phyloP scores from a whole-genome alignment of 1,139 yeast genomes.

The Magnusiomyces tetraspermus region DNA sequence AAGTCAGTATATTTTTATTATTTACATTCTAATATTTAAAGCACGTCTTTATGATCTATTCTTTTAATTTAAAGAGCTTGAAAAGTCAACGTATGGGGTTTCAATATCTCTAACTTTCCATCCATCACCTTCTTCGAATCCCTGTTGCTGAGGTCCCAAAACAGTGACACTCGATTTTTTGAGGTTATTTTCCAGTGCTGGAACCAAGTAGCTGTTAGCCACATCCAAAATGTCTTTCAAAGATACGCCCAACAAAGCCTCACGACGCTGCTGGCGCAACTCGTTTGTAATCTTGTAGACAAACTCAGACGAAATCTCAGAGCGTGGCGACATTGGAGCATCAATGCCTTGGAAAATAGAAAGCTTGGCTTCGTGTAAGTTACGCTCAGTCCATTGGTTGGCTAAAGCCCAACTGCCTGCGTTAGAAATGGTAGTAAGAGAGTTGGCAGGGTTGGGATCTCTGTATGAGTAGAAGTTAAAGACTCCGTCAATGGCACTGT shows the following conservation, averaged over 20 bases:
- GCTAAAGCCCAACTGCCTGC: constrained; percentile 49
- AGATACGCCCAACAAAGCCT: constrained; percentile 54
- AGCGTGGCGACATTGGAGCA: constrained; percentile 75
- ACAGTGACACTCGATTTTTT: constrained; percentile 36
- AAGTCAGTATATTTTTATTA: too few relatives aligned
- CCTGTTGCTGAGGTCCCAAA: constrained; percentile 42
- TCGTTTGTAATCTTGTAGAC: constrained; percentile 66
- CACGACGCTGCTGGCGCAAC: constrained; percentile 73
- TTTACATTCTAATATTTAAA: too few relatives aligned
- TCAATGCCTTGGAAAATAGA: constrained; percentile 86
- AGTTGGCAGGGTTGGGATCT: constrained; percentile 77
- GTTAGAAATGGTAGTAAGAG: constrained; percentile 52
- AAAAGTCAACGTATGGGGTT: constrained; percentile 5
- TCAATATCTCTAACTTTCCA: constrained; percentile 23
- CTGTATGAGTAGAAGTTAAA: constrained; percentile 82
- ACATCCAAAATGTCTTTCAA: constrained; percentile 55
- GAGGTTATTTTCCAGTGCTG: constrained; percentile 17
- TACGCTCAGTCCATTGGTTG: constrained; percentile 46
- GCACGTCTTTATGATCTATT: too few relatives aligned
- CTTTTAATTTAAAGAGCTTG: neutral
- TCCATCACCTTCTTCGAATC: constrained; percentile 34
- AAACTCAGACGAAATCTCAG: constrained; percentile 64
- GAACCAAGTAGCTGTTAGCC: constrained; percentile 49
- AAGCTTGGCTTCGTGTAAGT: constrained; percentile 80
- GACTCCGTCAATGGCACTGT: constrained; percentile 72